phyloP scores from a whole-genome alignment of 176 grass and related monocot species.

The Ensete ventricosum region DNA sequence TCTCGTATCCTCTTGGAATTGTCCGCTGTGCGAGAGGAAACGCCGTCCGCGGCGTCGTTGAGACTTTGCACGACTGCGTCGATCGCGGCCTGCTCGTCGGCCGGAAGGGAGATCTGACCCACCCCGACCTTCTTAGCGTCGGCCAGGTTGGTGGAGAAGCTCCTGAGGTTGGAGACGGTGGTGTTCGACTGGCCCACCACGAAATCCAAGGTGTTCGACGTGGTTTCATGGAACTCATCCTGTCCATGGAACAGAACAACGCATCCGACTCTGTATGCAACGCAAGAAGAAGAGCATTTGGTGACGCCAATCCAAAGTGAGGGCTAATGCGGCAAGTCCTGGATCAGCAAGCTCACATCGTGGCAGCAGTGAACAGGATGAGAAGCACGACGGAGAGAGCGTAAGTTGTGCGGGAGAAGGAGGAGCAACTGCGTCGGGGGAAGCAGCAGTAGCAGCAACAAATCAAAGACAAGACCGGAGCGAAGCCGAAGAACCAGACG shows the following conservation, averaged over 20 bases:
- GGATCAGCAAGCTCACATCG: slow-evolving; percentile 33
- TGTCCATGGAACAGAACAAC: slow-evolving; percentile 56
- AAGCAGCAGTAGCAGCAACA: slow-evolving; percentile 39
- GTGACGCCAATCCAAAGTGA: not conserved
- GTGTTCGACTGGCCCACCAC: slow-evolving; percentile 42
- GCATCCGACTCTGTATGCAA: slow-evolving; percentile 50
- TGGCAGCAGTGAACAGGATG: slow-evolving; percentile 26
- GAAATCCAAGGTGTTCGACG: slow-evolving; percentile 44
- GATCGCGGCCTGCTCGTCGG: slow-evolving; percentile 23
- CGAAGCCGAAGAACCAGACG: slow-evolving; percentile 50
- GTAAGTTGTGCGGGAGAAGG: slow-evolving; percentile 39
- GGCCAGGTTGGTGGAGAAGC: slow-evolving; percentile 38
- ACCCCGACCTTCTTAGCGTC: slow-evolving; percentile 42
- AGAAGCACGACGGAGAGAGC: slow-evolving; percentile 33
- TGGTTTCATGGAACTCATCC: slow-evolving; percentile 43
- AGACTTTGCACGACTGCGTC: slow-evolving; percentile 31
- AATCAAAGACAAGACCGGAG: slow-evolving; percentile 23
- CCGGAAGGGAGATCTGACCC: slow-evolving; percentile 12
- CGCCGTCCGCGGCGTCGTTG: slow-evolving; percentile 26
- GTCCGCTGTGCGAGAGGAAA: slow-evolving; percentile 32
- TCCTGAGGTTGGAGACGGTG: slow-evolving; percentile 43
- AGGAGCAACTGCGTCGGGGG: slow-evolving; percentile 18
- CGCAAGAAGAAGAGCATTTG: not conserved
- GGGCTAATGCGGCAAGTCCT: not conserved
- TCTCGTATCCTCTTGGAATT: slow-evolving; percentile 56